Evolutionary conservation across 345 rosid species (phyloP), one percentile per base, ranked within the genome.

Genomic region (Moricandia arvensis): DNA sequence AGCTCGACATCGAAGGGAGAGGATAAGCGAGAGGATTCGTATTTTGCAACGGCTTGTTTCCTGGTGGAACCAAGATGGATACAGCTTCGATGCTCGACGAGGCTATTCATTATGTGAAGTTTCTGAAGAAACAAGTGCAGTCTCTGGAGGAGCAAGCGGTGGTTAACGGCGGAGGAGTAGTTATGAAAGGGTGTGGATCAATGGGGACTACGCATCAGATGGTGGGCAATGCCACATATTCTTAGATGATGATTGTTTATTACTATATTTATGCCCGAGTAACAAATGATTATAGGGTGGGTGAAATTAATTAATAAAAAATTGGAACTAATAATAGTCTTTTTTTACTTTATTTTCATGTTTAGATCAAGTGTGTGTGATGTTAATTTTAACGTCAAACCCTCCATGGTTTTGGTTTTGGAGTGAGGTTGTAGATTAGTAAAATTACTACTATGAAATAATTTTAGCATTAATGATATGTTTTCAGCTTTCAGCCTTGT

Each of bases 31-130:
- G 79, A 79, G 89, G 87, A 91, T 93, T 30, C 81, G 98, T 86
- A 91, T 91, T 58, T 82, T 91, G 66, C 98, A 93, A 80, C 82
- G 96, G 80, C 84, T 93, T n/a, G 98, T 93, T 93, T n/a, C 97
- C 98, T 0, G 96, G 98, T n/a, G 97, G 98, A 0, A 93, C 90
- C 30, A 93, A 90, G 76, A 93, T 91, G 98, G 98, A 91, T 78
- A 93, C 96, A 17, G 95, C 97, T 58, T 91, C 97, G 0, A 93
- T 93, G 98, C 77, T 93, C 3, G 98, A 93, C 47, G 97, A 93
- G 79, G 97, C 98, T 8, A 85, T 93, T 55, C 98, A 91, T 77
- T 93, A 93, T 62, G 94, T 93, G 24, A 93, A 91, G 75, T 93
- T 93, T 69, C 77, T 93, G 68, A 91, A 91, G 83, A 88, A 87